Conservation (phyloP, 2,329 filamentous ascomycete species). For the Pseudodiploospora longispora region DNA sequence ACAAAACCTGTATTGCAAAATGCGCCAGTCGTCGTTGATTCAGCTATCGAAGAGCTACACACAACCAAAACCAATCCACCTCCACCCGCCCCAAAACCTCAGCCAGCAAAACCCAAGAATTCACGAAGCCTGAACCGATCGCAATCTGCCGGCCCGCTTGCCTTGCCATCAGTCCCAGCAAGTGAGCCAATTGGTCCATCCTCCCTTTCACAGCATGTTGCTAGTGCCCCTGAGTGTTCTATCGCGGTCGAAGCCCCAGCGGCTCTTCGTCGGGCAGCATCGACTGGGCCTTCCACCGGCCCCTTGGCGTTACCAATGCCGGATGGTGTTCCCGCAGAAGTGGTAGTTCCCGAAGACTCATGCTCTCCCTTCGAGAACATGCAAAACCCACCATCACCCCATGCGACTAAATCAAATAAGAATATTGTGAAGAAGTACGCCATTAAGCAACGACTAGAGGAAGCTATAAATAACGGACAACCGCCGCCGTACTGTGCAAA, state of each 20-base stretch:
- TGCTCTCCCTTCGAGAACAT: constrained; percentile 37
- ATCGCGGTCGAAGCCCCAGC: constrained; percentile 23
- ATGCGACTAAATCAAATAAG: constrained; percentile 50
- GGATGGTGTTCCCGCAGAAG: constrained; percentile 17
- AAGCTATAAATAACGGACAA: constrained; percentile 66
- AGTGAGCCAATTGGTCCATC: constrained; percentile 44
- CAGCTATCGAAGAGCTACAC: not conserved
- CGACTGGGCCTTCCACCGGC: constrained; percentile 25
- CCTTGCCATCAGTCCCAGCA: constrained; percentile 29
- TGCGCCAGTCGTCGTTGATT: no score
- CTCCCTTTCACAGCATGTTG: constrained; percentile 25
- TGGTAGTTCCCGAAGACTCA: constrained; percentile 27
- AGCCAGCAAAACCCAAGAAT: constrained; percentile 10
- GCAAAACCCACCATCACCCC: constrained; percentile 29
- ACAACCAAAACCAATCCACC: not conserved
- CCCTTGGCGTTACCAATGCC: constrained; percentile 29
- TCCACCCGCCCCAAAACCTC: constrained; percentile 2
- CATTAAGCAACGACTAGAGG: constrained; percentile 51
- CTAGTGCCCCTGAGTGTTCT: constrained; percentile 12
- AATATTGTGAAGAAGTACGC: constrained; percentile 55
- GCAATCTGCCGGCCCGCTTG: constrained; percentile 29
- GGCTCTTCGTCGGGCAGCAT: constrained; percentile 31
- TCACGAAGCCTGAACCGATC: constrained; percentile 24
- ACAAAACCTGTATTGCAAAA: no score
- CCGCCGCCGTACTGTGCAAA: constrained; percentile 87